Conservation (phyloP, 768 basidiomycete genomes). For the Fomitopsis serialis region DNA sequence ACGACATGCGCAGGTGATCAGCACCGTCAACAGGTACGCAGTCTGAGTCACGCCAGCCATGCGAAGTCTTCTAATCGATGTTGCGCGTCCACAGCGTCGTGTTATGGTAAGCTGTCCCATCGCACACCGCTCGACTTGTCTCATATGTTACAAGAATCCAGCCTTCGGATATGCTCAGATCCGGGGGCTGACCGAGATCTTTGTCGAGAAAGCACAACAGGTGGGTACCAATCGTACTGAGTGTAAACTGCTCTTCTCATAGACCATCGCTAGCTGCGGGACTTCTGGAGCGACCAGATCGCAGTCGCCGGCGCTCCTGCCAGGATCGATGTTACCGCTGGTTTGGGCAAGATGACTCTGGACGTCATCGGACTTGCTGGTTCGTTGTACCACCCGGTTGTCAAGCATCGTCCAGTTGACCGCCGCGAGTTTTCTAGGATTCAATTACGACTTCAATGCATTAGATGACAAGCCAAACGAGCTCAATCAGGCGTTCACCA, state of each 20-base stretch:
- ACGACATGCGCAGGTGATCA: too few relatives aligned
- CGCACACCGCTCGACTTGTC: too few relatives aligned
- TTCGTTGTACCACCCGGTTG: slow-evolving; percentile 5
- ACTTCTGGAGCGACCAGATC: slow-evolving; percentile 23
- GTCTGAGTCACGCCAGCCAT: background rate
- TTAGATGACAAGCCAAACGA: slow-evolving; percentile 26
- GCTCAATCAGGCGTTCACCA: slow-evolving; percentile 25
- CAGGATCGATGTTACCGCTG: slow-evolving; percentile 27
- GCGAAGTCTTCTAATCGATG: background rate
- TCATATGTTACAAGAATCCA: slow-evolving; percentile 42
- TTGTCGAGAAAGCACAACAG: slow-evolving; percentile 48
- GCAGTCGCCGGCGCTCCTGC: slow-evolving; percentile 15
- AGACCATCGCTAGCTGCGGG: slow-evolving; percentile 12
- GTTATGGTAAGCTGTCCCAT: background rate
- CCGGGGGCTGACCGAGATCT: slow-evolving; percentile 49
- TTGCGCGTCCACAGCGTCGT: background rate
- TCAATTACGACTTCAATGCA: slow-evolving; percentile 30
- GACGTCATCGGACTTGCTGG: slow-evolving; percentile 40
- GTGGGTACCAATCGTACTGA: slow-evolving; percentile 22
- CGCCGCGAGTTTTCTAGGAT: slow-evolving; percentile 26
- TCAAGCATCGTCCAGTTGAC: too few relatives aligned
- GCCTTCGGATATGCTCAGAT: slow-evolving; percentile 61
- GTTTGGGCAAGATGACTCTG: slow-evolving; percentile 32
- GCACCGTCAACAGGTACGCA: background rate
- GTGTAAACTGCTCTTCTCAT: background rate